Base-by-base conservation (phyloP, 805 yeast species). In the Starmerella apis region DNA sequence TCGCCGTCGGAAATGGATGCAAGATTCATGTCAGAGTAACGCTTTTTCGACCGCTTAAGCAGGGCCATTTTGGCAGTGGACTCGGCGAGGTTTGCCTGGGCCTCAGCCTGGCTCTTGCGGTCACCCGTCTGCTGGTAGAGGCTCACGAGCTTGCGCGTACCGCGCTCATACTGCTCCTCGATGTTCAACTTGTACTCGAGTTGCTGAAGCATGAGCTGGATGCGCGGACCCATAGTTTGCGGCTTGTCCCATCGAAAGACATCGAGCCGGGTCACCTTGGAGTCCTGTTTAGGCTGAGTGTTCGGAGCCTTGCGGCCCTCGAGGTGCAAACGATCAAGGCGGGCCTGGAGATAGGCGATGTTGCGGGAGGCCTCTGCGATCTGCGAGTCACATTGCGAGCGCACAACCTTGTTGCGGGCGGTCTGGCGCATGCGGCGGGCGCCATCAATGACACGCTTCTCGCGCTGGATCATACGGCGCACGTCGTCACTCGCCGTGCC, bases 181-280 rank as follows among this genome's bases (percentile, higher is more conserved):
- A 90, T 94, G 62, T 90, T 92, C 42, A 90, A 73, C 67, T 92
- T 92, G 66, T 90, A 87, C 63, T 88, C 95, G 52, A 92, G 73
- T 66, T 87, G 94, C 68, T 88, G 96, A 49, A 90, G 75, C 97
- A 92, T 88, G 60, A 85, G 81, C 67, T 86, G 96, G 61, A 92
- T 92, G 55, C 92, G 78, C 60, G 92, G 96, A 10, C 96, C 96
- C 58, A 92, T 70, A 0, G 94, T 85, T 37, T 49, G 57, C 0
- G 96, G 96, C 59, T 95, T 85, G 61, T 92, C 96, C 62, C 86
- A 87, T 60, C 87, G 87, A 63, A 86, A 75, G 50, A 92, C 72
- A 64, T 92, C 98, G 28, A 67, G 59, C 28, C 68, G 61, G 32
- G 68, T 61, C 49, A 48, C 61, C 53, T 51, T 49, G 35, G 50